These are phyloP conservation scores for Macadamia integrifolia DNA, from an alignment of 164 flowering plant species.

Conservation along the genomic window DNA sequence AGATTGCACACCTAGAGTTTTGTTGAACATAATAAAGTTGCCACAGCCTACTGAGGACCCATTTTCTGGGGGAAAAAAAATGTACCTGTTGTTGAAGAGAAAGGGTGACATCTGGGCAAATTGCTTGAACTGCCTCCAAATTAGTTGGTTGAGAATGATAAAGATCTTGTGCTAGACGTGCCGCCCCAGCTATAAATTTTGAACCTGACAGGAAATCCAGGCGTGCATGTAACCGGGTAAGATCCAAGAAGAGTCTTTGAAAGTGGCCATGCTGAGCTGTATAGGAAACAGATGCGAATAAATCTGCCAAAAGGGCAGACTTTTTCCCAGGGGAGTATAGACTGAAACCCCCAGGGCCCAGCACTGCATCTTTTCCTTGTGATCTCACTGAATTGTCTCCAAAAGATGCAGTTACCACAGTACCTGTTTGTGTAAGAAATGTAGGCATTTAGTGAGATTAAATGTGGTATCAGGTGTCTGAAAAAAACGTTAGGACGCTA, in stretches of 20 bases:
- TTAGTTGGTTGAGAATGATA: constrained; percentile 41
- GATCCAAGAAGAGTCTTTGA: constrained; percentile 73
- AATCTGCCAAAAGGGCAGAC: constrained; percentile 53
- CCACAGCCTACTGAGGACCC: too few species aligned
- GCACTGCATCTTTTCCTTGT: constrained; percentile 24
- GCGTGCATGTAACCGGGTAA: constrained; percentile 57
- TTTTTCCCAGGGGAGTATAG: constrained; percentile 32
- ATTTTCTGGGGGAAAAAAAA: neutral
- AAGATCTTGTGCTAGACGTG: constrained; percentile 40
- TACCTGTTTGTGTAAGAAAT: constrained; percentile 37
- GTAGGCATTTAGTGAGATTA: neutral
- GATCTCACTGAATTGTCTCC: constrained; percentile 47
- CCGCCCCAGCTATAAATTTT: constrained; percentile 50
- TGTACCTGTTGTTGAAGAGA: constrained; percentile 93
- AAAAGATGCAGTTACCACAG: constrained; percentile 43
- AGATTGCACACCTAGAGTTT: too few species aligned
- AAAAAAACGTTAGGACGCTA: too few species aligned
- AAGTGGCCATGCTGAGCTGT: constrained; percentile 88
- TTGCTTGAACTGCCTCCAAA: constrained; percentile 40
- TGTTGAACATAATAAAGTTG: too few species aligned
- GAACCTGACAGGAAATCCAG: constrained; percentile 72
- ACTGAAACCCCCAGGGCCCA: constrained; percentile 21
- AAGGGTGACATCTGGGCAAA: constrained; percentile 54
- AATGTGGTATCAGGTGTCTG: too few species aligned
- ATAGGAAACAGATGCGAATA: constrained; percentile 61